Evolutionary conservation across 805 yeast genomes (phyloP).

Genomic region (Ogataea populi-albae): DNA sequence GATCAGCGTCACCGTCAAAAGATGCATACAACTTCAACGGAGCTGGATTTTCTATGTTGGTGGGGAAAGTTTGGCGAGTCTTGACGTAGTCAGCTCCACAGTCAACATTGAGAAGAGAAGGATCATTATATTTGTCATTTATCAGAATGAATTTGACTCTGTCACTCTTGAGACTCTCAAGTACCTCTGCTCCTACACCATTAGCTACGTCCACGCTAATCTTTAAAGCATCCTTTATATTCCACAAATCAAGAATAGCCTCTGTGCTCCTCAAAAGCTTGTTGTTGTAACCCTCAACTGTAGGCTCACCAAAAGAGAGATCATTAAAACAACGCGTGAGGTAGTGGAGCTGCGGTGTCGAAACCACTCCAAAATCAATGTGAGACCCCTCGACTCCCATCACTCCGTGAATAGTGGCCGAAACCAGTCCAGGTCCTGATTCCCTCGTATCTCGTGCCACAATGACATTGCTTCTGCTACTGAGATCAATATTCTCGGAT

Average conservation of each 20-base stretch:
- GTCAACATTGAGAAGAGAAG: constrained; percentile 61
- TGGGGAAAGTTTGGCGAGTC: constrained; percentile 78
- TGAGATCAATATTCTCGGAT: constrained; percentile 45
- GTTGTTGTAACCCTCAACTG: constrained; percentile 66
- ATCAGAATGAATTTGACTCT: constrained; percentile 42
- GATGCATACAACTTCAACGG: constrained; percentile 64
- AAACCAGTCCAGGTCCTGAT: constrained; percentile 66
- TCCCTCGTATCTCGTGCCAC: constrained; percentile 89
- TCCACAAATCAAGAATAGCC: constrained; percentile 36
- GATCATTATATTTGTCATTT: constrained; percentile 53
- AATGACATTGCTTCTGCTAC: constrained; percentile 44
- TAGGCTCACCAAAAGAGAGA: constrained; percentile 52
- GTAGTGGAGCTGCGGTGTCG: constrained; percentile 95
- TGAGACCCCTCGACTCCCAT: constrained; percentile 44
- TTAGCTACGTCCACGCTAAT: constrained; percentile 88
- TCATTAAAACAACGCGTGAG: constrained; percentile 74
- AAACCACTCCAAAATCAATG: constrained; percentile 64
- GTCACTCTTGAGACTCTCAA: constrained; percentile 40
- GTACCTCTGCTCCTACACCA: constrained; percentile 91
- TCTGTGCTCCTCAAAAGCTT: constrained; percentile 58
- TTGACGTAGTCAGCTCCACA: constrained; percentile 98
- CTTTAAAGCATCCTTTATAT: constrained; percentile 19
- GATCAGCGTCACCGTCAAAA: constrained; percentile 96
- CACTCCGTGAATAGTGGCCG: constrained; percentile 62
- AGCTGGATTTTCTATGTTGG: constrained; percentile 43